Evolutionary conservation across 306 rosid genomes (phyloP), one percentile per base, ranked within the genome.

Genomic region (Quercus bicolor): DNA sequence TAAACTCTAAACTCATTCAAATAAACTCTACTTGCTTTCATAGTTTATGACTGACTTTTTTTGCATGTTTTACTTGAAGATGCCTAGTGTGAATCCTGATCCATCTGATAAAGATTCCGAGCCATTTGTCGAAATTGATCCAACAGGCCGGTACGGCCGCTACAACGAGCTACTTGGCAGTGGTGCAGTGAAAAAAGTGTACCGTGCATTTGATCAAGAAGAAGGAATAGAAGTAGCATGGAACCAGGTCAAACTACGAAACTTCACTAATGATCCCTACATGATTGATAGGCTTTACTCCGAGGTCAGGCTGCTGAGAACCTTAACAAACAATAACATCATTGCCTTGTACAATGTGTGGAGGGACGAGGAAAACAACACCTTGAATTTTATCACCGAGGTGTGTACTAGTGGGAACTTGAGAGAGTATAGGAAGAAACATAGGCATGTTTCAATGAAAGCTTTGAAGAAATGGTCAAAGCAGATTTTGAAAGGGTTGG

Each of bases 171-270:
- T 94, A 1, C 82, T 92, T 1, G 97, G 97, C 0, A 74, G 79
- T 5, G 98, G 98, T 11, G 93, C 98, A 13, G 96, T 90, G 78
- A 94, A 94, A 55, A 94, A 89, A 80, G 98, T 94, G 76, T 94
- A 92, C 85, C 77, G 98, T 5, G 98, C 92, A 13, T 94, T 94
- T 43, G 97, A 94, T 79, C 98, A 92, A 81, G 97, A 92, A 60
- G 96, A 92, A 82, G 97, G 97, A 16, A 94, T 92, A 18, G 98
- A 94, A 51, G 96, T 94, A 57, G 97, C 98, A 12, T 94, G 98
- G 98, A 94, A 94, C 90, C 94, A 92, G 79, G 98, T 95, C 75
- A 95, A 85, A 75, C 90, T 95, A 4, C 82, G 88, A 3, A 89
- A 91, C 65, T 92, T 94, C 76, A 80, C 70, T 59, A 68, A 85